Evolutionary conservation across 176 grass and related monocot genomes (phyloP).

Genomic region (Saccharum spontaneum): DNA sequence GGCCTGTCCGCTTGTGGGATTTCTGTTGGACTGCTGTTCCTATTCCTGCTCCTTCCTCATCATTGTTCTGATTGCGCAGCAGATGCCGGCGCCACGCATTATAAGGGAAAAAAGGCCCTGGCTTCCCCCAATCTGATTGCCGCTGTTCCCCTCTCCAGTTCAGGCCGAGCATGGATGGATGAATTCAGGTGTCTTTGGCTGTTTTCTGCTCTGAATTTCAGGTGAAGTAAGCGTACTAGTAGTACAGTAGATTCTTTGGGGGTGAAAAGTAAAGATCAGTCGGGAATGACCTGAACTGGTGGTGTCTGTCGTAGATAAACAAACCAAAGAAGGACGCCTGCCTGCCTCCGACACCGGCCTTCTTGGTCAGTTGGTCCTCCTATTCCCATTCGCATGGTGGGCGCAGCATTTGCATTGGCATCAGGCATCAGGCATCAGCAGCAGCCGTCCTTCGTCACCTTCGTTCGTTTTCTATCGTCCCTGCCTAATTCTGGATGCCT

Average conservation of each 20-base stretch:
- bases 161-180: not conserved
- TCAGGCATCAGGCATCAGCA: not conserved
- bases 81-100: not conserved
- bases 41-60: not conserved
- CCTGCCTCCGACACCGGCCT: too few relatives aligned
- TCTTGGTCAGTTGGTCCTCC: too few relatives aligned
- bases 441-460: not conserved
- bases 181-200: not conserved
- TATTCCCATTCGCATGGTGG: not conserved
- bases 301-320: not conserved
- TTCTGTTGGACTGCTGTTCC: slow-evolving; percentile 39
- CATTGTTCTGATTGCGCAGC: slow-evolving; percentile 29
- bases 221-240: too few relatives aligned
- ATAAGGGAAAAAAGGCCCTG: not conserved
- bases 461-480: not conserved
- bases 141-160: not conserved
- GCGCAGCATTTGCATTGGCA: not conserved
- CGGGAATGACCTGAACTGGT: not conserved
- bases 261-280: not conserved
- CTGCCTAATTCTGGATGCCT: too few relatives aligned
- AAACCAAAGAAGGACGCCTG: too few relatives aligned
- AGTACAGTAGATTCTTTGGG: too few relatives aligned
- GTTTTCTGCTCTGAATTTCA: not conserved
- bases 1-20: slow-evolving; percentile 20
- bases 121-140: not conserved